These are phyloP conservation scores for Colletotrichum magnum DNA, from an alignment of 2,329 filamentous ascomycete genomes.

Conservation along the genomic window DNA sequence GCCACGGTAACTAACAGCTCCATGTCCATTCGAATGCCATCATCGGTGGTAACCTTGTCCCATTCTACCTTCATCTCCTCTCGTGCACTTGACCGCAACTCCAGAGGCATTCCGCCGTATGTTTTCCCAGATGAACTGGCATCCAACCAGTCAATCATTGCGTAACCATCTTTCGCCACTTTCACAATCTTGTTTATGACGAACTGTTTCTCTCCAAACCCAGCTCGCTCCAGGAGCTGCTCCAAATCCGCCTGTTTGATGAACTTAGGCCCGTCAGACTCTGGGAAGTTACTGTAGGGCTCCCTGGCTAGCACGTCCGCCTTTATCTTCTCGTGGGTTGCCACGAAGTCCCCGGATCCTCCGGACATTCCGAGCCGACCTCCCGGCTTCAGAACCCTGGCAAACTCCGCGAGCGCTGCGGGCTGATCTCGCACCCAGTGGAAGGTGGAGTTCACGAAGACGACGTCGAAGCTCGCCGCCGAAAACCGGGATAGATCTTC, in stretches of 20 bases:
- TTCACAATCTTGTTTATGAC: constrained; percentile 24
- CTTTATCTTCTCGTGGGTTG: constrained; percentile 18
- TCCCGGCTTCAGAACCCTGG: constrained; percentile 20
- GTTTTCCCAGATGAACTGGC: constrained; percentile 29
- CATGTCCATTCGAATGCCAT: constrained; percentile 26
- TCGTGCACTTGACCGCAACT: constrained; percentile 10
- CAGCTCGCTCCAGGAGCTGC: neutral
- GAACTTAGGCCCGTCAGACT: neutral
- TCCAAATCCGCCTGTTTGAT: constrained; percentile 26
- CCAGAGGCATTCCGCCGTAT: constrained; percentile 7
- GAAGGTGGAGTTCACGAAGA: constrained; percentile 45
- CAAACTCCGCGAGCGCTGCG: constrained; percentile 25
- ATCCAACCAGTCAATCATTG: constrained; percentile 33
- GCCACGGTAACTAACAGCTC: constrained; percentile 23
- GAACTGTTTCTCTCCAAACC: constrained; percentile 9
- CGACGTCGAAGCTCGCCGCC: constrained; percentile 46
- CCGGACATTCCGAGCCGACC: constrained; percentile 30
- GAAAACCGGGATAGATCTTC: constrained; percentile 53
- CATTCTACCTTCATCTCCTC: constrained; percentile 27
- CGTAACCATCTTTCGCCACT: constrained; percentile 10
- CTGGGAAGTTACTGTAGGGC: constrained; percentile 1
- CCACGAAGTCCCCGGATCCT: constrained; percentile 21
- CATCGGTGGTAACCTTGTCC: constrained; percentile 23
- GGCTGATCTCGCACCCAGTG: constrained; percentile 33
- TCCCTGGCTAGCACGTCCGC: neutral